Conservation (phyloP, 495 filamentous ascomycete species). For the Annulohypoxylon bovei region DNA sequence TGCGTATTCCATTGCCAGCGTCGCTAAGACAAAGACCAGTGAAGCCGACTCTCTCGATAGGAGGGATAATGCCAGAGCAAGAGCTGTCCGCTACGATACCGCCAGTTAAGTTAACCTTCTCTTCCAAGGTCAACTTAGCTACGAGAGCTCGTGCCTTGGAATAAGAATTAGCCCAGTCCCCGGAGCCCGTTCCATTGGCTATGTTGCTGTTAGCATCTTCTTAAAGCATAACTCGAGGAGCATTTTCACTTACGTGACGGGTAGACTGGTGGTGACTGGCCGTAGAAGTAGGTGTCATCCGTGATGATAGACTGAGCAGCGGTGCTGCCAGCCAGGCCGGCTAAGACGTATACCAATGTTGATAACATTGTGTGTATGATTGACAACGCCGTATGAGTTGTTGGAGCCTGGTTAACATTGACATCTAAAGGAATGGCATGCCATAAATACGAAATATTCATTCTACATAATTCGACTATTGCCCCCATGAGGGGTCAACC, state of each 20-base stretch:
- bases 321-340: conserved; percentile 43
- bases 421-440: conserved; percentile 3
- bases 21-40: conserved; percentile 72
- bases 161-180: conserved; percentile 61
- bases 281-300: conserved; percentile 63
- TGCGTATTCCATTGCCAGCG: conserved; percentile 69
- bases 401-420: neutral
- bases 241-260: conserved; percentile 58
- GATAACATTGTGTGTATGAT: conserved; percentile 33
- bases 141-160: conserved; percentile 65
- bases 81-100: conserved; percentile 55
- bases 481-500: conserved; percentile 25
- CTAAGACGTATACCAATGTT: conserved; percentile 41
- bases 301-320: conserved; percentile 49
- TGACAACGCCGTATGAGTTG: conserved; percentile 3
- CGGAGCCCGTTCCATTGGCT: conserved; percentile 60
- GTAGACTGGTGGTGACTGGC: conserved; percentile 66
- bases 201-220: conserved; percentile 71
- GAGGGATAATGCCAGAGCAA: conserved; percentile 63
- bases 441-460: conserved; percentile 29
- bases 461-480: conserved; percentile 7
- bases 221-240: neutral
- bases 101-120: conserved; percentile 68
- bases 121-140: conserved; percentile 64
- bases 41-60: conserved; percentile 66